Conservation (phyloP, 306 rosid species). For the Quercus dentata region DNA sequence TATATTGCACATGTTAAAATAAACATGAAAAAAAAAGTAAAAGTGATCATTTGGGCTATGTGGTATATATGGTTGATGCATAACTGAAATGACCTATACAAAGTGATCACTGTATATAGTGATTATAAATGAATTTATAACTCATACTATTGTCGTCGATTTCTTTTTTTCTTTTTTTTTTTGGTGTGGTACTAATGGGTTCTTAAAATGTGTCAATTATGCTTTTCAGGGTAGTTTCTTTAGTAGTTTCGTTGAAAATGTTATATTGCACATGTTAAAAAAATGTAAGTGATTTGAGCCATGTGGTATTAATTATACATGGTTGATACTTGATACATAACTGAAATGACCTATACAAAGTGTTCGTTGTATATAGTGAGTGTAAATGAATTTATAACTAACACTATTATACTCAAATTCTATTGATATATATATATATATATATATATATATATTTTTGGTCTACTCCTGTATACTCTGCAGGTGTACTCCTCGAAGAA, state of each 20-base stretch:
- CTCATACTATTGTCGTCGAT: background rate
- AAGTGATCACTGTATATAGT: too few relatives aligned
- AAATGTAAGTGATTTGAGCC: background rate
- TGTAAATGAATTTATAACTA: too few relatives aligned
- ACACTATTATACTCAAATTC: background rate
- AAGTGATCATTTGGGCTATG: background rate
- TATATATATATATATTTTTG: too few relatives aligned
- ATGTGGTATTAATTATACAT: background rate
- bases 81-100: too few relatives aligned
- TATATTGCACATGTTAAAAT: background rate
- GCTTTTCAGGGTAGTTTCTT: too few relatives aligned
- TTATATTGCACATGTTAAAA: background rate
- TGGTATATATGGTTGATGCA: background rate
- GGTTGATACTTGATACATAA: background rate
- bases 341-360: too few relatives aligned
- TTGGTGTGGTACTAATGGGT: too few relatives aligned
- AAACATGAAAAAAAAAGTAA: background rate
- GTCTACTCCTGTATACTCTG: background rate
- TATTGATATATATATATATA: background rate
- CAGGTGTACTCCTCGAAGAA: background rate
- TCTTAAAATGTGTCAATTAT: too few relatives aligned
- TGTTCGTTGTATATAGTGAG: too few relatives aligned
- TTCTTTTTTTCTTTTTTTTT: background rate
- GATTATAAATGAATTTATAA: too few relatives aligned
- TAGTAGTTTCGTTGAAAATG: background rate